Evolutionary conservation across 164 flowering plant species (phyloP).

Genomic region (Annona cherimola): DNA sequence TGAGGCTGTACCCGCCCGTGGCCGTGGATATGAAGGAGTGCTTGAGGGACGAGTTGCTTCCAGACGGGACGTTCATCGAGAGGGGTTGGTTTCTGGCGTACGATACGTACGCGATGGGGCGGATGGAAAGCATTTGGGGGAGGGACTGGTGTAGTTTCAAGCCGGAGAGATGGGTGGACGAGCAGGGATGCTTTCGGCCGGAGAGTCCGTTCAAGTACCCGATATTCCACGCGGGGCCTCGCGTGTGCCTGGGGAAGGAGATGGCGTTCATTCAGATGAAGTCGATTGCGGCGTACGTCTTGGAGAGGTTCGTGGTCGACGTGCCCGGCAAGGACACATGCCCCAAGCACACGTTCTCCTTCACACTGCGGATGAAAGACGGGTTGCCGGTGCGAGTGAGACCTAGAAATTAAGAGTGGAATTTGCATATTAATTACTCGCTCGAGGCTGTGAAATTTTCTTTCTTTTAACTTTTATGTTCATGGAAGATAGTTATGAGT

Average conservation of each 20-base stretch:
- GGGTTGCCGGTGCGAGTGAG: slow-evolving; percentile 37
- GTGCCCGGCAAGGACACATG: slow-evolving; percentile 26
- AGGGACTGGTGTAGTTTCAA: slow-evolving; percentile 32
- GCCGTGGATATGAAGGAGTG: slow-evolving; percentile 34
- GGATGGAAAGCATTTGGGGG: slow-evolving; percentile 53
- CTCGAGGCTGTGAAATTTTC: no score
- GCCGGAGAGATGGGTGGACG: slow-evolving; percentile 52
- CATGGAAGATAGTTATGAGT: no score
- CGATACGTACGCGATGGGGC: slow-evolving; percentile 43
- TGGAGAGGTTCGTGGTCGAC: slow-evolving; percentile 41
- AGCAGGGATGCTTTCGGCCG: slow-evolving; percentile 26
- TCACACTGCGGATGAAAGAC: slow-evolving; percentile 38
- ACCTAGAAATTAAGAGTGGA: background rate
- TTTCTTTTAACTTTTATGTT: no score
- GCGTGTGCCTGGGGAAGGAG: slow-evolving; percentile 51
- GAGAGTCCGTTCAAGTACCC: slow-evolving; percentile 41
- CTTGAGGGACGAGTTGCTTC: slow-evolving; percentile 35
- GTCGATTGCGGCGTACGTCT: slow-evolving; percentile 34
- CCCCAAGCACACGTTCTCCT: slow-evolving; percentile 29
- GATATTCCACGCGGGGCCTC: slow-evolving; percentile 47
- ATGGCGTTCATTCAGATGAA: slow-evolving; percentile 61
- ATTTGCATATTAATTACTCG: background rate
- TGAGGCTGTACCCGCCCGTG: slow-evolving; percentile 50
- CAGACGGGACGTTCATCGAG: slow-evolving; percentile 44
- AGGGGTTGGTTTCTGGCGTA: slow-evolving; percentile 39